Percentiles rank a stretch among this genome's conserved stretches.
Evolutionary conservation across 441 rosid species (phyloP).

Genomic region (Gossypium trilobum): DNA sequence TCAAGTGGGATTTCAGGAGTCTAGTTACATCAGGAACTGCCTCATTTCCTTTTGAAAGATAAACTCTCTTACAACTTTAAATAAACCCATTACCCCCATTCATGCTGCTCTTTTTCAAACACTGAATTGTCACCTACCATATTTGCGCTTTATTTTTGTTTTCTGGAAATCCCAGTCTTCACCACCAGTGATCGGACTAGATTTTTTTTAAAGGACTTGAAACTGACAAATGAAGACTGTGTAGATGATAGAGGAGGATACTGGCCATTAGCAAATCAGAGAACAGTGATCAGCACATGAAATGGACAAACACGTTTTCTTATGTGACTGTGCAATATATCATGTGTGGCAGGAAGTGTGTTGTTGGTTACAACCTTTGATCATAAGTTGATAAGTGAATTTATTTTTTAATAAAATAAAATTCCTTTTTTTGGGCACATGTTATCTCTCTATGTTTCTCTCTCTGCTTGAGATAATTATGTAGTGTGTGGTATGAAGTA

Average conservation of each 20-base stretch:
- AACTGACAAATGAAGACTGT: neutral
- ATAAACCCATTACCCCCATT: neutral
- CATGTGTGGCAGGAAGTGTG: neutral
- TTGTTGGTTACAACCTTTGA: neutral
- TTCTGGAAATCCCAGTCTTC: neutral
- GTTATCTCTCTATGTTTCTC: neutral
- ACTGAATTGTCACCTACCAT: neutral
- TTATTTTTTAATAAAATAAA: neutral
- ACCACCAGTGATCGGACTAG: neutral
- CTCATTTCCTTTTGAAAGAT: neutral
- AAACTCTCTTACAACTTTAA: neutral
- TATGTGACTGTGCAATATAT: neutral
- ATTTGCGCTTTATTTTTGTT: neutral
- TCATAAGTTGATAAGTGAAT: neutral
- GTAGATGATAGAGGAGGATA: neutral
- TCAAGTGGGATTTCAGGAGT: neutral
- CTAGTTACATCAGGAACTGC: neutral
- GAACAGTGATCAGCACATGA: constrained; percentile 2
- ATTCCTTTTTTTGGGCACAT: neutral
- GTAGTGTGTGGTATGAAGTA: neutral
- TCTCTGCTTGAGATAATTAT: neutral
- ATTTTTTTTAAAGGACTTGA: neutral
- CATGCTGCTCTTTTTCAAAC: neutral
- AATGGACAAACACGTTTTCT: neutral
- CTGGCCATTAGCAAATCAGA: neutral